Evolutionary conservation across 1,284 basidiomycete genomes (phyloP).

Genomic region (Naganishia sp.): DNA sequence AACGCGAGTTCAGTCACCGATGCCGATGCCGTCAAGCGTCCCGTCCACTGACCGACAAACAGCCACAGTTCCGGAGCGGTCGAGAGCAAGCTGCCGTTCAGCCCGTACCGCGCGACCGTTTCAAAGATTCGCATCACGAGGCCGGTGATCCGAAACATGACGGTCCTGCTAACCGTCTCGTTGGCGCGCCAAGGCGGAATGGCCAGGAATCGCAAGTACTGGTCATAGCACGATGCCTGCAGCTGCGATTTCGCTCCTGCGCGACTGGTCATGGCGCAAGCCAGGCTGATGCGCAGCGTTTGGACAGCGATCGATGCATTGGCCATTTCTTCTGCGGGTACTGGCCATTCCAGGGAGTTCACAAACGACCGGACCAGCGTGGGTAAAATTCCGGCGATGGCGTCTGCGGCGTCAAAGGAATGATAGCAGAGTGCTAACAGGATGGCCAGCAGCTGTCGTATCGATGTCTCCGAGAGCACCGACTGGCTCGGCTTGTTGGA

Average conservation of each 20-base stretch:
- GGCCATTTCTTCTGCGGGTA: neutral
- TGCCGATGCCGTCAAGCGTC: neutral
- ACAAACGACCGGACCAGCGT: constrained; percentile 18
- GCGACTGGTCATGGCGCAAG: constrained; percentile 22
- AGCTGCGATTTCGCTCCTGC: constrained; percentile 13
- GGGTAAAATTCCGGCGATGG: constrained; percentile 13
- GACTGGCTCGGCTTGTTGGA: constrained; percentile 19
- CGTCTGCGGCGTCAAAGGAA: constrained; percentile 21
- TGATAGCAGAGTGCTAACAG: constrained; percentile 15
- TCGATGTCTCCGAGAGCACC: constrained; percentile 10
- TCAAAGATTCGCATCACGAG: constrained; percentile 51
- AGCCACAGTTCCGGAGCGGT: constrained; percentile 47
- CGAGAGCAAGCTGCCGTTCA: constrained; percentile 36
- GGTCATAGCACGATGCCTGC: constrained; percentile 12
- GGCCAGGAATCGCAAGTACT: constrained; percentile 28
- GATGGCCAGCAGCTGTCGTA: constrained; percentile 18
- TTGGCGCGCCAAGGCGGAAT: constrained; percentile 30
- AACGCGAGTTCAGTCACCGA: constrained; percentile 51
- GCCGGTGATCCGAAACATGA: constrained; percentile 57
- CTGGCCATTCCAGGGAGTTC: constrained; percentile 24
- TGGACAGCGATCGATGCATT: neutral
- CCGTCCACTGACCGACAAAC: constrained; percentile 41
- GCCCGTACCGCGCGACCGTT: constrained; percentile 33
- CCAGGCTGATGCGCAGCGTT: constrained; percentile 11
- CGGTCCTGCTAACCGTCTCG: constrained; percentile 41